Conservation (phyloP, 148 eudicot species). For the Beta vulgaris region DNA sequence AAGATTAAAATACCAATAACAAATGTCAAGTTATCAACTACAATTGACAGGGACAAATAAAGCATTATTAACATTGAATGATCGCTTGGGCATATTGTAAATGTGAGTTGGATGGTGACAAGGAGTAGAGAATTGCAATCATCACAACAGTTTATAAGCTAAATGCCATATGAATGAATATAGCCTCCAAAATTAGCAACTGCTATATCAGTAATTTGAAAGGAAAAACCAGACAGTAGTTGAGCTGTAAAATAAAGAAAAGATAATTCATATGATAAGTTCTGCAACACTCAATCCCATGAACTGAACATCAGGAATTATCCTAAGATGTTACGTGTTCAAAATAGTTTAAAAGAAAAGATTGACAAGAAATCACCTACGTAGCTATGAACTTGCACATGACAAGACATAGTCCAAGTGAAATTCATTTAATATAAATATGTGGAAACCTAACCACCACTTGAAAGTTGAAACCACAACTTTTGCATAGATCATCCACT, state of each 20-base stretch:
- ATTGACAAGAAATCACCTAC: not conserved
- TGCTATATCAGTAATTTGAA: not conserved
- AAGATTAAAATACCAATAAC: conserved; percentile 1
- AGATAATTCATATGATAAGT: too few species aligned
- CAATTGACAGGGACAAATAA: conserved; percentile 12
- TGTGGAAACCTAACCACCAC: not conserved
- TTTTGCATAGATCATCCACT: not conserved
- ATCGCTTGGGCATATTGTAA: conserved; percentile 3
- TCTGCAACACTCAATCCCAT: not conserved
- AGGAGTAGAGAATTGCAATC: conserved; percentile 3
- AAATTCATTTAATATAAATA: not conserved
- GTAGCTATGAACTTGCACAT: not conserved
- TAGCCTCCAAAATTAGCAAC: conserved; percentile 7
- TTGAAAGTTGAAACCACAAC: not conserved
- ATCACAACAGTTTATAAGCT: not conserved
- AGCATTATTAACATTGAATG: not conserved
- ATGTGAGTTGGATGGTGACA: conserved; percentile 18
- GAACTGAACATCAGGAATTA: not conserved
- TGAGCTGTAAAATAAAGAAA: not conserved
- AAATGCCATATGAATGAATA: not conserved
- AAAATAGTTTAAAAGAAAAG: not conserved
- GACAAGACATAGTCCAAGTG: not conserved
- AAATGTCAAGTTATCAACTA: conserved; percentile 3
- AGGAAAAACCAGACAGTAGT: not conserved
- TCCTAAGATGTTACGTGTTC: not conserved